Base-by-base conservation (phyloP, 1,139 yeast genomes). In the Scheffersomyces illinoinensis region DNA sequence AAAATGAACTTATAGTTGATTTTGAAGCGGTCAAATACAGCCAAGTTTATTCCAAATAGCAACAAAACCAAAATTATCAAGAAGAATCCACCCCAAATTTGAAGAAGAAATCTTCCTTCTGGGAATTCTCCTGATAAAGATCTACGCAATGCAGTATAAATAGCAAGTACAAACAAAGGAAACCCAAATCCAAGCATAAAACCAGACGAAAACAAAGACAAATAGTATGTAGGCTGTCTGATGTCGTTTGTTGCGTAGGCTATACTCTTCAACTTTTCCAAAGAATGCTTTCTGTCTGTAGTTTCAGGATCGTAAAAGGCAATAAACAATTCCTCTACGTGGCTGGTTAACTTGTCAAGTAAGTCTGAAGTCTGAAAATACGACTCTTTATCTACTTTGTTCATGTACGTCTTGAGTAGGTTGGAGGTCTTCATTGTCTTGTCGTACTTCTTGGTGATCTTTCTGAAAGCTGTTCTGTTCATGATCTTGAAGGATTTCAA, bases 11-110 rank as follows among this genome's bases (percentile, higher is more conserved):
- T 90, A 72, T 95, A 95, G 72, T 93, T 95, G 68, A 95, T 89
- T 68, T 90, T 90, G 73, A 77, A 89, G 55, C 75, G 71, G 39
- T 87, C 84, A 93, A 97, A 95, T 5, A 90, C 85, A 59, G 80
- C 76, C 70, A 96, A 85, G 70, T 91, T 88, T 50, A 90, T 61
- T 10, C 88, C 88, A 70, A 93, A 88, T 14, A 92, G 74, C 20
- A 89, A 66, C 17, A 87, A 75, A 68, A 89, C 82, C 19, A 93
- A 66, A 52, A 84, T 78, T 5, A 89, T 73, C 58, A 93, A 69
- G 64, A 93, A 85, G 71, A 92, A 92, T 1, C 98, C 98, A 5
- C 89, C 98, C 97, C 97, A 95, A 4, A 95, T 82, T 68, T 96
- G 98, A 54, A 95, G 73, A 59, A 93, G 70, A 60, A 75, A 88